A percentile compares a stretch with the other conserved stretches of the same genome.
Evolutionary conservation across 176 grass and related monocot species (phyloP).

Genomic region (Pontederia paniculata): DNA sequence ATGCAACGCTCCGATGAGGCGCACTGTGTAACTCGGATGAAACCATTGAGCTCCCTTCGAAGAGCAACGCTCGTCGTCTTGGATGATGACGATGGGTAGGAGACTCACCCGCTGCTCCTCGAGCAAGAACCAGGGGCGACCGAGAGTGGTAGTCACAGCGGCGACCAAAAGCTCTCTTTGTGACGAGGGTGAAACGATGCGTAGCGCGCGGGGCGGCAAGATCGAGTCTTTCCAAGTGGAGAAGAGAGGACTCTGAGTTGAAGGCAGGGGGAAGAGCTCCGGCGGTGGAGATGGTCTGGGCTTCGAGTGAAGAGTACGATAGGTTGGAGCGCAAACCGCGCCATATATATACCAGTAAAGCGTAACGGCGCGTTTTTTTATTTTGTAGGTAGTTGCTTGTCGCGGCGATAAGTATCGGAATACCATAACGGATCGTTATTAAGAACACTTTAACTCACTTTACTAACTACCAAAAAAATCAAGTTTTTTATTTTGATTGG

Average conservation of each 20-base stretch:
- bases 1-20: slow-evolving; percentile 16
- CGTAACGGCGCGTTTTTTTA: too few species aligned
- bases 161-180: slow-evolving; percentile 10
- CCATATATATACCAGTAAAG: neutral
- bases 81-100: too few species aligned
- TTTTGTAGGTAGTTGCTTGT: too few species aligned
- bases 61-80: neutral
- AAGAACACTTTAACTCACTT: too few species aligned
- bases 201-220: slow-evolving; percentile 21
- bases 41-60: slow-evolving; percentile 23
- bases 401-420: too few species aligned
- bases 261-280: slow-evolving; percentile 25
- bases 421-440: too few species aligned
- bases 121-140: slow-evolving; percentile 31
- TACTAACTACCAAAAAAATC: too few species aligned
- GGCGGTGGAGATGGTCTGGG: neutral
- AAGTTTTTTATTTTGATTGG: too few species aligned
- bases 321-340: slow-evolving; percentile 65
- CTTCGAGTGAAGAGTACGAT: neutral
- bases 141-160: neutral
- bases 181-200: slow-evolving; percentile 18
- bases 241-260: slow-evolving; percentile 19
- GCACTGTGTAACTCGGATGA: slow-evolving; percentile 20
- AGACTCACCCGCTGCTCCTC: slow-evolving; percentile 24
- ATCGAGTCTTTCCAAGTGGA: slow-evolving; percentile 15